phyloP scores from a whole-genome alignment of 371 early-diverging fungal genomes.

The Haplosporangium sp. region DNA sequence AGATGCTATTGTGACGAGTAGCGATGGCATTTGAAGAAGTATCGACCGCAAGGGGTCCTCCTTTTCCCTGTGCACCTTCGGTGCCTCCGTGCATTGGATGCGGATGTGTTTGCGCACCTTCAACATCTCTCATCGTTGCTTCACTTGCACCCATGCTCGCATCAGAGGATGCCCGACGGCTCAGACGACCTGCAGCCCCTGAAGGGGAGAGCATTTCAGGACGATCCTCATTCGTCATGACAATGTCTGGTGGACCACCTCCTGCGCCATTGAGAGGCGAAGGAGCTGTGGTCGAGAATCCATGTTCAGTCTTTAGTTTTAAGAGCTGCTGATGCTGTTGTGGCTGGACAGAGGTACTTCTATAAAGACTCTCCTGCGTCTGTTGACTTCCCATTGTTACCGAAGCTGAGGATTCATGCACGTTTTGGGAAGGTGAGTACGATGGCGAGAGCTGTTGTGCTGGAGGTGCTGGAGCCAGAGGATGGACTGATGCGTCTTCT shows the following conservation, averaged over 20 bases:
- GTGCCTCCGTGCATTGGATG: not conserved
- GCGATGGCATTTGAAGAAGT: slow-evolving; percentile 9
- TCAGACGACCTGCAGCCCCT: not conserved
- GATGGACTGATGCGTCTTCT: slow-evolving; percentile 29
- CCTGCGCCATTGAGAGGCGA: not conserved
- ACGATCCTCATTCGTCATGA: slow-evolving; percentile 11
- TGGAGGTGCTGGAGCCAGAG: slow-evolving; percentile 18
- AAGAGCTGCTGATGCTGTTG: slow-evolving; percentile 46
- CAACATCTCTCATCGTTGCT: not conserved
- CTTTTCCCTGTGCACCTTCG: not conserved
- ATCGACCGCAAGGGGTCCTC: slow-evolving; percentile 16
- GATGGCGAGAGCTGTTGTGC: not conserved
- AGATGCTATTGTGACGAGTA: not conserved
- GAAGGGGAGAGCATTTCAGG: not conserved
- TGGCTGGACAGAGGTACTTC: slow-evolving; percentile 17
- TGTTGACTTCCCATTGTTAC: no score
- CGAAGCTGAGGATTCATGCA: no score
- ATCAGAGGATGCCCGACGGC: slow-evolving; percentile 18
- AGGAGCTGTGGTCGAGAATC: slow-evolving; percentile 10
- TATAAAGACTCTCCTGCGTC: no score
- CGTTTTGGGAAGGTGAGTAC: no score
- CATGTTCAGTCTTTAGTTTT: slow-evolving; percentile 41
- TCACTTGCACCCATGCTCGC: slow-evolving; percentile 9
- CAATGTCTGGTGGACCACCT: slow-evolving; percentile 9
- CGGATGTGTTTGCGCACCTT: not conserved